Base-by-base conservation (phyloP, 495 filamentous ascomycete species). In the Penicillium longicatenatum region DNA sequence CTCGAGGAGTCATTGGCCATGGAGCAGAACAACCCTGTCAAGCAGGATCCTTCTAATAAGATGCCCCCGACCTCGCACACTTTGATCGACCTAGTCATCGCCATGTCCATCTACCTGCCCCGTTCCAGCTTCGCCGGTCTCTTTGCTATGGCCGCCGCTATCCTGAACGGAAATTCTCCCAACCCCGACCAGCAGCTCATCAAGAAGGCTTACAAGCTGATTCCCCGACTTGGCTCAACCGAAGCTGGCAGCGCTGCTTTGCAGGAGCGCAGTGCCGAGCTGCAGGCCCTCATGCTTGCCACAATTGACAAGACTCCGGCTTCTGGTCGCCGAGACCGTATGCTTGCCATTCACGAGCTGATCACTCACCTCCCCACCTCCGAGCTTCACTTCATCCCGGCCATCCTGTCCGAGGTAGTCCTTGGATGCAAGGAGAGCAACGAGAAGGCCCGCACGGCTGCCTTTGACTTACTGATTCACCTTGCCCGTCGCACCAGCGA, bases 181-280 rank as follows among this genome's bases (percentile, higher is more conserved):
- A 54, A 71, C 69, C 30, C 66, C 43, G 95, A 98, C 60, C 89
- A 94, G 24, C 93, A 97, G 67, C 79, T 98, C n/a, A 92, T 98
- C 70, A 98, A 98, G 84, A 98, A 98, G 75, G 93, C 94, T 4
- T 98, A 98, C 79, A 97, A 98, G 73, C 80, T 98, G 48, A 91
- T 98, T 52, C 93, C 94, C 8, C 85, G 93, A 30, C 82, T 98
- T 43, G 88, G 89, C 3, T 85, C 89, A 30, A 93, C 92, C 7
- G 81, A 86, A n/a, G 79, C 75, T 26, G 95, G 95, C 16, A 79
- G 78, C 33, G 74, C 75, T 6, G 91, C 92, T 14, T 81, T 98
- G 6, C 62, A 80, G 59, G 85, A 90, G 58, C 86, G 91, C 52
- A 88, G 82, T 57, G 61, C 66, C 0, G 92, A 96, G 65, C 78